A percentile compares a stretch with the other conserved stretches of the same genome.
phyloP scores from a whole-genome alignment of 2,329 filamentous ascomycete species.

The Aureobasidium melanogenum region DNA sequence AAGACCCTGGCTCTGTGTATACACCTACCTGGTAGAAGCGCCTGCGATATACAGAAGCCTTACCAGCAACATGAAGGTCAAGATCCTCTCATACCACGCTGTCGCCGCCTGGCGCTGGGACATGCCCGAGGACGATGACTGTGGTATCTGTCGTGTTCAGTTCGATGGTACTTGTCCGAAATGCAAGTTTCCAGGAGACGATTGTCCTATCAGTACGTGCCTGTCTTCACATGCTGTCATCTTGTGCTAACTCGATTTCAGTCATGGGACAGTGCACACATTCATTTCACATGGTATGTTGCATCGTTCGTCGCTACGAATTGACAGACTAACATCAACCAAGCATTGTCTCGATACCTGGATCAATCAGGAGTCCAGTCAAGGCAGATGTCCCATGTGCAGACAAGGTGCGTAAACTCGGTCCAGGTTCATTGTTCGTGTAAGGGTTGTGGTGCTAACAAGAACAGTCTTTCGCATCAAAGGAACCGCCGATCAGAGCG shows the following conservation, averaged over 20 bases:
- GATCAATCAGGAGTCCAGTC: conserved; percentile 90
- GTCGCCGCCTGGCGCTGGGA: conserved; percentile 98
- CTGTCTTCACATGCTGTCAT: background rate
- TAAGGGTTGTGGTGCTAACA: background rate
- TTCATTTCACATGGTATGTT: conserved; percentile 84
- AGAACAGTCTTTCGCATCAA: conserved; percentile 24
- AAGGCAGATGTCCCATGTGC: conserved; percentile 96
- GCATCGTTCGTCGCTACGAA: background rate
- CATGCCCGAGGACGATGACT: conserved; percentile 83
- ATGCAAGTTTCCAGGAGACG: conserved; percentile 95
- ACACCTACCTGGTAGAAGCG: background rate
- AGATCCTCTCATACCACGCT: conserved; percentile 83
- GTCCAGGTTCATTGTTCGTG: too few relatives aligned
- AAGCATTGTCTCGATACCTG: conserved; percentile 93
- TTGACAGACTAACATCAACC: background rate
- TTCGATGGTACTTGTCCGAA: conserved; percentile 97
- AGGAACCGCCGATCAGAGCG: conserved; percentile 17
- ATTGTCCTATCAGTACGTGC: conserved; percentile 75
- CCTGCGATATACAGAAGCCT: background rate
- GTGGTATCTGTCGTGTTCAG: conserved; percentile 94
- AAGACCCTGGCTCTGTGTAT: background rate
- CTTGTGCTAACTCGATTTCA: conserved; percentile 31
- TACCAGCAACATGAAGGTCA: conserved; percentile 72
- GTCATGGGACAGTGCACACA: conserved; percentile 96
- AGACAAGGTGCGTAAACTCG: conserved; percentile 51